Percentiles rank a stretch among this genome's conserved stretches.
phyloP scores from a whole-genome alignment of 805 yeast species.

The Nematodospora valgi region DNA sequence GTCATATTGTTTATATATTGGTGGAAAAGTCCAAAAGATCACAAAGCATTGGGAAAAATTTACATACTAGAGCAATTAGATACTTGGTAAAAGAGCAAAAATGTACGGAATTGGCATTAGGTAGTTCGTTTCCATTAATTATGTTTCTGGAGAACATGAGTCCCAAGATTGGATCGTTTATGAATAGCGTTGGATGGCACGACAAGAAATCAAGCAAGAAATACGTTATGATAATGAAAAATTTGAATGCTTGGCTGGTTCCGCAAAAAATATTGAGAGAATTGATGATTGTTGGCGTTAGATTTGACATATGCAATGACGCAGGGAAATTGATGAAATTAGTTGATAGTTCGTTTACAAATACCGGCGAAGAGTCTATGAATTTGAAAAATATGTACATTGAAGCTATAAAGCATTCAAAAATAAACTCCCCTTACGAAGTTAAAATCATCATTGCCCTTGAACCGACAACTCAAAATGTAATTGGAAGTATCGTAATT shows the following conservation, averaged over 20 bases:
- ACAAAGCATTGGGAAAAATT: constrained; percentile 53
- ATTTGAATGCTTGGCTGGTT: constrained; percentile 48
- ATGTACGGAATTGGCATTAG: constrained; percentile 39
- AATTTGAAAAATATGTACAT: constrained; percentile 24
- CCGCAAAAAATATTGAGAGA: constrained; percentile 52
- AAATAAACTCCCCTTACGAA: constrained; percentile 27
- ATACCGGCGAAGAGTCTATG: constrained; percentile 4
- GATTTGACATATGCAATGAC: constrained; percentile 52
- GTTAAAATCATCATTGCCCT: constrained; percentile 49
- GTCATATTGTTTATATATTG: constrained; percentile 43
- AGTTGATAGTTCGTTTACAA: constrained; percentile 22
- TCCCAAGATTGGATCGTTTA: constrained; percentile 26
- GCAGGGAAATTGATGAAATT: constrained; percentile 40
- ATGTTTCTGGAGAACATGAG: constrained; percentile 25
- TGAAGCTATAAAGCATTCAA: constrained; percentile 32
- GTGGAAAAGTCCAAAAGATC: constrained; percentile 54
- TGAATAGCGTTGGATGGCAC: constrained; percentile 43
- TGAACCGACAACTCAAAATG: constrained; percentile 49
- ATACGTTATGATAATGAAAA: constrained; percentile 39
- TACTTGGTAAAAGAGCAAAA: constrained; percentile 43
- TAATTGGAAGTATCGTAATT: constrained; percentile 50
- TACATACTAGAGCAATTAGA: constrained; percentile 50
- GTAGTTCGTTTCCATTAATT: constrained; percentile 48
- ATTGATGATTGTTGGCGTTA: constrained; percentile 53
- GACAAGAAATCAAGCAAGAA: constrained; percentile 15